Evolutionary conservation across 805 yeast species (phyloP), one percentile per base, ranked within the genome.

Genomic region (Wickerhamia fluorescens): DNA sequence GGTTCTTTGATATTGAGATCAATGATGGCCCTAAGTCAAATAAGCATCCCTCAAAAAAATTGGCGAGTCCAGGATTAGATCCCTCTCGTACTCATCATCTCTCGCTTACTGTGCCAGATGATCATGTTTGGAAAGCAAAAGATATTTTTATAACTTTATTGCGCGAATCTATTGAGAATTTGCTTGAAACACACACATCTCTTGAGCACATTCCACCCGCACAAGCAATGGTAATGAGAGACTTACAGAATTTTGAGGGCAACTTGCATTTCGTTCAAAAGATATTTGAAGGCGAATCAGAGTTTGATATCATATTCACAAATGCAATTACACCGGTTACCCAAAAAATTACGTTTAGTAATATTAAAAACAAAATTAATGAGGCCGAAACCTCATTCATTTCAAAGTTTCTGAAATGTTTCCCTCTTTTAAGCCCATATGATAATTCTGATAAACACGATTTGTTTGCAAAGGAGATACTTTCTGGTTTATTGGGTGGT

Each of bases 401-500:
- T 37, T 37, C 43, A 2, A 75, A 72, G 40, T 87, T 85, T 41
- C 40, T 54, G 3, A 32, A 45, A 6, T 56, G 63, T 8, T 81
- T 77, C 45, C 58, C 68, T 10, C 56, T 81, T 7, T 50, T 58
- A 9, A 54, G 68, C 0, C 89, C 88, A 3, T 82, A 72, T 45
- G 55, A 67, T 27, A 49, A 45, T 6, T 49, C 51, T 26, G 43
- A 56, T 32, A 44, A 44, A 24, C 66, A 77, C 42, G 45, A 51
- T 16, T 40, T 42, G 6, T 88, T 92, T 58, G 95, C 87, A 2
- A 67, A 82, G 42, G 88, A 84, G 42, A 62, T 86, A 23, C 47
- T 89, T 7, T 81, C 96, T 0, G 89, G 88, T 32, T 62, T 92
- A 24, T 50, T 84, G 33, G 98, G 96, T 13, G 97, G 97, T 9